Evolutionary conservation across 345 rosid species (phyloP), one percentile per base, ranked within the genome.

Genomic region (Microthlaspi erraticum): DNA sequence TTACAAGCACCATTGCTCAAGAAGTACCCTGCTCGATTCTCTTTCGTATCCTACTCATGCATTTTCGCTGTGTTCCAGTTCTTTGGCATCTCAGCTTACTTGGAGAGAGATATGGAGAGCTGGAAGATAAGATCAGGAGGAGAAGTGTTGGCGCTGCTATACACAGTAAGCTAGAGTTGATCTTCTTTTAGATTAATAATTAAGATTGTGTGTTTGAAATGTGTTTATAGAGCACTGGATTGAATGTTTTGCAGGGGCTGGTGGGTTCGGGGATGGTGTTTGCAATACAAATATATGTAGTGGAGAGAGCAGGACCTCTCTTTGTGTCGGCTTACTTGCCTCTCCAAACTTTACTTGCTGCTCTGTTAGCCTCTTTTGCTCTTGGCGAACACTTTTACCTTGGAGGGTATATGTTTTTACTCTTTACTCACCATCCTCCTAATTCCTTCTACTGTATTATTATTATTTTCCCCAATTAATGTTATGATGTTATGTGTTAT

Each of bases 1-100:
- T 77, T 92, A 32, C 98, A 92, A 37, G 81, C 88, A 50, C 86
- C 89, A 0, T 55, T 89, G 64, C 78, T 92, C 44, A 92, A 87
- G 77, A 89, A 83, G 60, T 92, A 86, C 80, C 98, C 96, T 0
- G 90, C 96, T 78, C 86, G 88, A 8, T 87, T 89, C 68, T 83
- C 94, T 0, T 88, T 92, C 31, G 68, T 86, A 60, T 86, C 96
- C 0, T 89, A 67, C 70, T 71, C 92, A 44, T 92, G 93, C 83
- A 59, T 85, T 74, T 92, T 89, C 13, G 84, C 94, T 5, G 80
- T 87, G 19, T 37, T 89, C 53, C 85, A 92, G 79, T 82, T 92
- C 79, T 69, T 82, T 36, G 81, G 78, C 13, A 74, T 92, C 46
- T 89, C 91, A 8, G 82, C 80, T 33, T 81, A 62, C 67, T 39